Conservation (phyloP, 306 rosid species). For the Macrotyloma uniflorum region DNA sequence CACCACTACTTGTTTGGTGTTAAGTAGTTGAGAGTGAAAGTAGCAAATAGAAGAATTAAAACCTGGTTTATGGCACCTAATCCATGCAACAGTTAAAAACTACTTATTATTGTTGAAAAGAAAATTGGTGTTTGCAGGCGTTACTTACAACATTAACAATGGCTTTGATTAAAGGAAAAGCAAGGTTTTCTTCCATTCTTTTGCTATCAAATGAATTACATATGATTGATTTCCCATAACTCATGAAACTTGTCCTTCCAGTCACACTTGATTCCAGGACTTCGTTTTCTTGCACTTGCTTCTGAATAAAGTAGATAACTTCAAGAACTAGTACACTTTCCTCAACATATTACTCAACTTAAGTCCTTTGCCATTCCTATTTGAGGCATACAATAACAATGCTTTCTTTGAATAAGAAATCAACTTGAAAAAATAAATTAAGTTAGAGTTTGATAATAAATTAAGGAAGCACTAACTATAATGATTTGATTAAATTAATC, state of each 20-base stretch:
- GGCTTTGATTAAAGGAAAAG: constrained; percentile 47
- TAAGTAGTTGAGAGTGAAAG: constrained; percentile 38
- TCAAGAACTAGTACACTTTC: constrained; percentile 1
- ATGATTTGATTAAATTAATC: constrained; percentile 15
- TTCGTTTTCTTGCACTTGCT: constrained; percentile 27
- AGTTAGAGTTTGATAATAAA: no score
- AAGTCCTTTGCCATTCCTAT: background rate
- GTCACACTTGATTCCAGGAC: background rate
- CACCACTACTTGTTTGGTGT: constrained; percentile 37
- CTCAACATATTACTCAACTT: background rate
- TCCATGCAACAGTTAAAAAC: no score
- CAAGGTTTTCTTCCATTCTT: constrained; percentile 21
- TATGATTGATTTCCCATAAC: constrained; percentile 39
- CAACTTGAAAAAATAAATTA: background rate
- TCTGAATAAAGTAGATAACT: background rate
- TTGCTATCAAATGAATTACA: constrained; percentile 36
- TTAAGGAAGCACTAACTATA: constrained; percentile 23
- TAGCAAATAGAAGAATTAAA: constrained; percentile 23
- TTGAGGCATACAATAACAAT: background rate
- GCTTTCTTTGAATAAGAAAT: background rate
- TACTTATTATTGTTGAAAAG: no score
- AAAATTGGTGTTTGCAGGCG: background rate
- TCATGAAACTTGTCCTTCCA: constrained; percentile 25
- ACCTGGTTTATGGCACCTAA: constrained; percentile 25
- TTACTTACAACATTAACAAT: constrained; percentile 4